Base-by-base conservation (phyloP, 805 yeast species). In the Kluyveromyces wickerhamii region DNA sequence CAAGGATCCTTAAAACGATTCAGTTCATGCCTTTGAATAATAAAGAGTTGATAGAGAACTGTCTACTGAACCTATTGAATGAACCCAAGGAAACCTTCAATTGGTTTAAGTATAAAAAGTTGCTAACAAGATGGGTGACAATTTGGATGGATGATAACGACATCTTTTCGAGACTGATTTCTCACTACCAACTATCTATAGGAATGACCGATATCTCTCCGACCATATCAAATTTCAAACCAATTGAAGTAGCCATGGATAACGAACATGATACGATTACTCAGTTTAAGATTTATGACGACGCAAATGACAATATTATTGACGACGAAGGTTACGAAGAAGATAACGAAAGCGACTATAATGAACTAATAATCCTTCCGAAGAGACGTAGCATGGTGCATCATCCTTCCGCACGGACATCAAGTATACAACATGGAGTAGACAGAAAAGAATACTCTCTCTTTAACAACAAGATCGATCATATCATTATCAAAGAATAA, bases 11-110 rank as follows among this genome's bases (percentile, higher is more conserved):
- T 9, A 42, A 45, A 13, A 32, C 50, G 4, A 22, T 43, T 14
- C 54, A 57, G 32, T 36, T 53, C 20, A 34, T 54, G 34, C 62
- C 62, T 4, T 49, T 52, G 27, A 35, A 48, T 19, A 55, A 46
- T 23, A 34, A 39, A 11, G 53, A 47, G n/a, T 30, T 57, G 16
- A 49, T 57, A 7, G 34, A 41, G 10, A 18, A 43, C 10, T 52
- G 59, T 41, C 32, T 55, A 9, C 32, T 37, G 4, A 47, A 30
- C n/a, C 21, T 30, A 13, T 15, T 30, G 9, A 12, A 21, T 7
- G 32, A 28, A 17, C 28, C 28, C 3, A 24, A 23, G 29, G 29
- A 32, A 24, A 24, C 35, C 3, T 32, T 23, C 21, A 32, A 24
- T 17, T 30, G 33, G 33, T 30, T 21, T 20, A 30, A 21, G 16